phyloP scores from a whole-genome alignment of 345 rosid species.

The Moricandia arvensis region DNA sequence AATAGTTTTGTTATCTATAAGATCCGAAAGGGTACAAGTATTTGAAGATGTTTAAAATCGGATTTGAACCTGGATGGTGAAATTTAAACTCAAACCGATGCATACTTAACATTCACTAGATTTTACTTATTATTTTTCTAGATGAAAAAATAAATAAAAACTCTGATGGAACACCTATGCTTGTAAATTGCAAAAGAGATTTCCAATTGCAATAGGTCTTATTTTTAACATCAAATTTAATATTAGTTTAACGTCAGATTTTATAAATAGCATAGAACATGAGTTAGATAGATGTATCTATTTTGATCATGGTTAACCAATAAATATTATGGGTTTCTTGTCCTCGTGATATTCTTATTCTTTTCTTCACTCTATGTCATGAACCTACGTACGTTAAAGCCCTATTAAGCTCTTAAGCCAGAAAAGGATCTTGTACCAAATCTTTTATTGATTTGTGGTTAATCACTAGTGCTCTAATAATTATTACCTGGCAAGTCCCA shows the following conservation, averaged over 20 bases:
- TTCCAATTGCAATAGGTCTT: not conserved
- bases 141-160: not conserved
- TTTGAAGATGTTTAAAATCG: not conserved
- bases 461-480: not conserved
- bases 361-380: slow-evolving; percentile 17
- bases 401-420: slow-evolving; percentile 12
- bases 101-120: too few species aligned
- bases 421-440: slow-evolving; percentile 1
- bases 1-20: not conserved
- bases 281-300: not conserved
- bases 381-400: not conserved
- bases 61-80: not conserved
- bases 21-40: not conserved
- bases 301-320: slow-evolving; percentile 1
- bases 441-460: not conserved
- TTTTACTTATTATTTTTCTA: not conserved
- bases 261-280: not conserved
- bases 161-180: not conserved
- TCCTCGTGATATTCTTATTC: slow-evolving; percentile 29
- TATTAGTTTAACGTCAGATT: not conserved
- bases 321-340: slow-evolving; percentile 20
- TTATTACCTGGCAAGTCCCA: slow-evolving; percentile 82
- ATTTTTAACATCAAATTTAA: not conserved
- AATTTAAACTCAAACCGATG: not conserved
- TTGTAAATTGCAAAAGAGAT: not conserved